phyloP scores from a whole-genome alignment of 2,329 filamentous ascomycete genomes.

The Hypoxylon sp. region DNA sequence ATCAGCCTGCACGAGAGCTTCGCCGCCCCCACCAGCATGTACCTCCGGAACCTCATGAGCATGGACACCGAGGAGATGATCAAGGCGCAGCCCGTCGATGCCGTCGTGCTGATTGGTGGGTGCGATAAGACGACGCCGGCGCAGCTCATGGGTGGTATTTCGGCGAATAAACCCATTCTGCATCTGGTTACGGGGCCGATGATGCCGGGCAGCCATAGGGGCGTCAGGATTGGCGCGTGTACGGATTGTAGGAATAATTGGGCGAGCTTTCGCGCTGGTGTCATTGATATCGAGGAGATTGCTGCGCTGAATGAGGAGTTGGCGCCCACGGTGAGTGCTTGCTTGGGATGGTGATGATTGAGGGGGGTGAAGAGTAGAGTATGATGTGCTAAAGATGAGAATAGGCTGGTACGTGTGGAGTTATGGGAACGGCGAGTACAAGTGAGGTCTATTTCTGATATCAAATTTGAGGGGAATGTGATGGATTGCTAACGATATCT shows the following conservation, averaged over 20 bases:
- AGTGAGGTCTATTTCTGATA: conserved; percentile 54
- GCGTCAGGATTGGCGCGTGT: conserved; percentile 77
- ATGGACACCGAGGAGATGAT: conserved; percentile 89
- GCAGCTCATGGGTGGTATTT: conserved; percentile 82
- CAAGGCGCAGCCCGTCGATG: conserved; percentile 78
- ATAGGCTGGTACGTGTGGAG: conserved; percentile 83
- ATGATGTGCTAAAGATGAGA: conserved; percentile 23
- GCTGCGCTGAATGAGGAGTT: conserved; percentile 79
- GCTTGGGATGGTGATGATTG: background rate
- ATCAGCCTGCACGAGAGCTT: conserved; percentile 81
- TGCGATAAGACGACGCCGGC: conserved; percentile 83
- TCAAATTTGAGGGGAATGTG: background rate
- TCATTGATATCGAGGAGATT: conserved; percentile 80
- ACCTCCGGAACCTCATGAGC: conserved; percentile 80
- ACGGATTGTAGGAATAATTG: conserved; percentile 83
- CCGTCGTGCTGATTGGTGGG: conserved; percentile 75
- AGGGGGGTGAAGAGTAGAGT: background rate
- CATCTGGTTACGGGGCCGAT: conserved; percentile 81
- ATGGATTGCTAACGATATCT: background rate
- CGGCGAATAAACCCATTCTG: conserved; percentile 79
- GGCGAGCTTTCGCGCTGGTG: conserved; percentile 76
- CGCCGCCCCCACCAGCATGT: conserved; percentile 81
- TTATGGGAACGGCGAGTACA: conserved; percentile 93
- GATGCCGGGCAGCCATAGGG: conserved; percentile 79
- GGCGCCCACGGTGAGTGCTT: conserved; percentile 72